Evolutionary conservation across 768 basidiomycete species (phyloP), one percentile per base, ranked within the genome.

Genomic region (Tulasnella sp.): DNA sequence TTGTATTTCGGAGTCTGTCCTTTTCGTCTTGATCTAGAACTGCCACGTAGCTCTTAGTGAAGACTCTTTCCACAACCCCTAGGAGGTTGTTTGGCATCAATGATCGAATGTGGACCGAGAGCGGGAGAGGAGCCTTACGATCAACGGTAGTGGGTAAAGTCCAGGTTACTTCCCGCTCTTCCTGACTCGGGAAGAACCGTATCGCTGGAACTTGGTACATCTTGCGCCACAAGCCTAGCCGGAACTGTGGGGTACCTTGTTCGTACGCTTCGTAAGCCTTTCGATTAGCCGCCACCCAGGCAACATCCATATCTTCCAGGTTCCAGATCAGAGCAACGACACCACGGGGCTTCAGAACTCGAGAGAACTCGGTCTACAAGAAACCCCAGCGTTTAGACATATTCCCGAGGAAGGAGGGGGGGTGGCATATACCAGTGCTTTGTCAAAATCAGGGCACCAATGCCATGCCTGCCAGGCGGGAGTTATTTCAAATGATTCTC

Each of bases 41-140:
- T 0, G 92, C 87, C 67, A 96, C 90, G 83, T 96, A 98, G 80
- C 93, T 95, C 86, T 97, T 98, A 84, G 91, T 94, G 78, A 86
- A 86, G 1, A 91, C 91, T 73, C 95, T 86, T 75, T 94, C 86
- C 48, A 93, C 84, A 9, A 88, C 90, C 26, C 85, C 76, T 70
- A 69, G 61, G 26, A 75, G 20, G 51, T 29, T 18, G 16, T n/a
- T 39, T 11, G 42, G 35, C 37, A 32, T 71, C 16, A 71, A 16
- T 11, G 7, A 23, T 16, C 20, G 23, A 29, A 29, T 11, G 6
- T 23, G n/a, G 16, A 2, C 35, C 57, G 29, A 75, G 40, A 57
- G 29, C 7, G 15, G 11, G 16, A 23, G 29, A 39, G 42, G 55
- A 15, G n/a, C n/a, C 74, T n/a, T 61, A 75, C 74, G 85, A 15